Percentiles rank a stretch among this genome's conserved stretches.
Evolutionary conservation across 2,329 filamentous ascomycete genomes (phyloP).

Genomic region (Curvularia eragrostidis): DNA sequence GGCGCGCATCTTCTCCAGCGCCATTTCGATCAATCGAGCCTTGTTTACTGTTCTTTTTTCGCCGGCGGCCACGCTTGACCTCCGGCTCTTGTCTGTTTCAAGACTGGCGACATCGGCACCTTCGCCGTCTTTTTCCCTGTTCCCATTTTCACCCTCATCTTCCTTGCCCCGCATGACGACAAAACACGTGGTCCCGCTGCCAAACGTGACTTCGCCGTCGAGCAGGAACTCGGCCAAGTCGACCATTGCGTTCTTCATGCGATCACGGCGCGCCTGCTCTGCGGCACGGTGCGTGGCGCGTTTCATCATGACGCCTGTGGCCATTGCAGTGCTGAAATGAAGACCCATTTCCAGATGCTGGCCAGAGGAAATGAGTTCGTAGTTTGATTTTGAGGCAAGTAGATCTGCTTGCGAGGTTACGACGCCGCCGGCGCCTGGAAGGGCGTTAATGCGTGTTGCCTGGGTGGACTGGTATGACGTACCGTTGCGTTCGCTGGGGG

Average conservation of each 20-base stretch:
- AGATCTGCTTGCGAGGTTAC: constrained; percentile 38
- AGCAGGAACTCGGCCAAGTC: constrained; percentile 39
- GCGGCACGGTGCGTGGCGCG: constrained; percentile 41
- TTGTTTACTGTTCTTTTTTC: constrained; percentile 43
- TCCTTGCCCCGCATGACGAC: constrained; percentile 36
- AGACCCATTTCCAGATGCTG: constrained; percentile 42
- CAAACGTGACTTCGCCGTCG: constrained; percentile 42
- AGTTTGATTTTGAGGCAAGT: constrained; percentile 40
- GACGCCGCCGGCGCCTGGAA: constrained; percentile 32
- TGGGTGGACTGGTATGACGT: not conserved
- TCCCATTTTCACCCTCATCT: constrained; percentile 5
- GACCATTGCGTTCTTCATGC: constrained; percentile 44
- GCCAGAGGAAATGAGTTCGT: constrained; percentile 39
- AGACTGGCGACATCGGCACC: not conserved
- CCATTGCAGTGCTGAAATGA: constrained; percentile 44
- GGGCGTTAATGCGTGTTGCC: constrained; percentile 1
- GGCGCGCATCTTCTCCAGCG: constrained; percentile 40
- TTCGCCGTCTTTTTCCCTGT: constrained; percentile 14
- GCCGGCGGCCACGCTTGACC: constrained; percentile 15
- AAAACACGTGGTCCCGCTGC: constrained; percentile 41
- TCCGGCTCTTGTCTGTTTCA: not conserved
- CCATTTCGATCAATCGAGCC: constrained; percentile 40
- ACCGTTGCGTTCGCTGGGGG: constrained; percentile 35
- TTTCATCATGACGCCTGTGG: constrained; percentile 44
- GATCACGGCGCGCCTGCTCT: constrained; percentile 42